Percentiles rank a stretch among this genome's conserved stretches.
These are phyloP conservation scores for Plantago elongata DNA, from an alignment of 257 asterid species.

Conservation along the genomic window DNA sequence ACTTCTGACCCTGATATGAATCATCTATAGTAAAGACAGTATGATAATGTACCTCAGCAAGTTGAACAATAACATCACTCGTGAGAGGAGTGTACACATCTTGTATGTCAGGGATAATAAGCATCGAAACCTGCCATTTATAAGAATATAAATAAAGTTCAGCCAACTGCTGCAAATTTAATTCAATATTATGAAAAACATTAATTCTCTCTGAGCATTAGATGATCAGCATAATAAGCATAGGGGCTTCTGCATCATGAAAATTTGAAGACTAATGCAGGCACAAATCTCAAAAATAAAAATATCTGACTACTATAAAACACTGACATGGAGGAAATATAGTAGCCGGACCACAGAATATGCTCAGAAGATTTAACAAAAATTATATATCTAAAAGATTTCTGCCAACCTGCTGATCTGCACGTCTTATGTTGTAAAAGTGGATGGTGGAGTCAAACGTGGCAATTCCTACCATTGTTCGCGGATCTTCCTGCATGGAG, in stretches of 20 bases:
- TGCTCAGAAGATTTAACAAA: slow-evolving; percentile 9
- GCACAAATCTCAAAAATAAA: background rate
- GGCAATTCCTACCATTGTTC: slow-evolving; percentile 92
- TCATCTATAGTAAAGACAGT: slow-evolving; percentile 10
- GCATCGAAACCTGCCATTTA: slow-evolving; percentile 90
- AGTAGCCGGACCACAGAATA: background rate
- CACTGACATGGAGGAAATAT: slow-evolving; percentile 13
- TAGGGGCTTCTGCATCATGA: background rate
- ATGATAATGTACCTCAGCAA: slow-evolving; percentile 68
- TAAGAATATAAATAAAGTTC: slow-evolving; percentile 22
- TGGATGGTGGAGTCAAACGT: slow-evolving; percentile 94
- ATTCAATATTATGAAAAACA: slow-evolving; percentile 6
- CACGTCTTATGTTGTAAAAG: slow-evolving; percentile 90
- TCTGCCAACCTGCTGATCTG: slow-evolving; percentile 66
- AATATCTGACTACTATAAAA: background rate
- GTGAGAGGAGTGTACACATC: slow-evolving; percentile 95
- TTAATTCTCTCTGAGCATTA: slow-evolving; percentile 9
- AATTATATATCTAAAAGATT: slow-evolving; percentile 6
- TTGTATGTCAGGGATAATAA: slow-evolving; percentile 93
- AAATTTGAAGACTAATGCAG: slow-evolving; percentile 15
- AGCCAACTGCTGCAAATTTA: slow-evolving; percentile 14
- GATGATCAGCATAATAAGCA: background rate
- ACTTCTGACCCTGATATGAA: background rate
- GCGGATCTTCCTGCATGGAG: slow-evolving; percentile 84
- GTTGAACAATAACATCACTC: slow-evolving; percentile 86